These are phyloP conservation scores for Pseudocercospora fijiensis DNA, from an alignment of 2,329 filamentous ascomycete genomes.

Conservation along the genomic window DNA sequence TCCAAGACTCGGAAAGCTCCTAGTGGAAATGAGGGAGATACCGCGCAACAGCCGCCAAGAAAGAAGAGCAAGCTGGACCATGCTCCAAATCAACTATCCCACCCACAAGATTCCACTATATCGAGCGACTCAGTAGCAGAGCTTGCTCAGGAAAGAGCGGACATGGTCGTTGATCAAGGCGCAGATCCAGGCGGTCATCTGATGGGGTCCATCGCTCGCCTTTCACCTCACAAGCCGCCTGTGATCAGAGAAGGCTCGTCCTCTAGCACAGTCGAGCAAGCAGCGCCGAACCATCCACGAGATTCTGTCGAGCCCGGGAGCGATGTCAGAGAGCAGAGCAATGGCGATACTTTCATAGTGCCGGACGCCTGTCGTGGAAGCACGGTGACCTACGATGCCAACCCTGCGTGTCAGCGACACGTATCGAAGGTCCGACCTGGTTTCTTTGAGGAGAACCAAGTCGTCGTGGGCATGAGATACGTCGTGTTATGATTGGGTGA, in stretches of 20 bases:
- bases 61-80: constrained; percentile 6
- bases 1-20: neutral
- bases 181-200: constrained; percentile 14
- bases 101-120: neutral
- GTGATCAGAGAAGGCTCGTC: neutral
- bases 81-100: neutral
- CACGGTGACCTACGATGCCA: constrained; percentile 27
- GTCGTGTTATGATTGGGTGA: constrained; percentile 35
- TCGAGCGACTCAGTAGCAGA: constrained; percentile 8
- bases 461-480: constrained; percentile 46
- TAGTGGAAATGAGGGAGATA: neutral
- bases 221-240: constrained; percentile 12
- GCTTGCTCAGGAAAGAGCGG: constrained; percentile 3
- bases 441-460: constrained; percentile 43
- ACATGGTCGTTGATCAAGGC: constrained; percentile 18
- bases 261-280: neutral
- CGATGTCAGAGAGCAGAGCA: constrained; percentile 4
- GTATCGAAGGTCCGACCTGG: constrained; percentile 42
- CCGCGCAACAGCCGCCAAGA: constrained; percentile 8
- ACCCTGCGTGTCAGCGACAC: constrained; percentile 39
- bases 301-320: neutral
- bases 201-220: constrained; percentile 11
- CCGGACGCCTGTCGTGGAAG: constrained; percentile 29
- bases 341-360: constrained; percentile 23
- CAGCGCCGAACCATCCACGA: neutral